These are phyloP conservation scores for Neoboletus subvelutipes DNA, from an alignment of 768 basidiomycete species.

Conservation along the genomic window DNA sequence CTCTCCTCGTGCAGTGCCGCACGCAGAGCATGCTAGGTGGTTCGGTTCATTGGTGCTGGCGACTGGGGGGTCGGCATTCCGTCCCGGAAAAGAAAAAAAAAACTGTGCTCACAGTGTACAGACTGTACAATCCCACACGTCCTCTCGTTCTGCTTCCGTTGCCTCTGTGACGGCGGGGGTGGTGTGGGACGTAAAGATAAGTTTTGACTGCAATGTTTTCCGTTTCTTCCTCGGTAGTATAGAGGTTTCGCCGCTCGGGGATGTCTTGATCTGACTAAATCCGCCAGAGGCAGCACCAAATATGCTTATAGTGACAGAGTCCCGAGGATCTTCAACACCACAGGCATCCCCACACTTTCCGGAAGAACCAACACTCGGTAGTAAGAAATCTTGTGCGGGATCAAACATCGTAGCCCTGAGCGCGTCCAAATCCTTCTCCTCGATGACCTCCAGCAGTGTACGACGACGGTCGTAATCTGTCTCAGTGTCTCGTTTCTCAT, in stretches of 20 bases:
- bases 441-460: slow-evolving; percentile 48
- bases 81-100: background rate
- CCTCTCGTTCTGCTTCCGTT: slow-evolving; percentile 38
- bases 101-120: slow-evolving; percentile 65
- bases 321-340: background rate
- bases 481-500: slow-evolving; percentile 44
- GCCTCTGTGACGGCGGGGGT: background rate
- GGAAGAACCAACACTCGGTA: slow-evolving; percentile 26
- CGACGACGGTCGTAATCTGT: slow-evolving; percentile 51
- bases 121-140: slow-evolving; percentile 52
- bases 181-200: background rate
- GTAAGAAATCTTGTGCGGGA: slow-evolving; percentile 52
- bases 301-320: background rate
- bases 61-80: slow-evolving; percentile 6
- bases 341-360: slow-evolving; percentile 1
- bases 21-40: slow-evolving; percentile 63
- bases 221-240: slow-evolving; percentile 17
- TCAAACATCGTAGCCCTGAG: slow-evolving; percentile 45
- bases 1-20: slow-evolving; percentile 53
- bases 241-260: background rate
- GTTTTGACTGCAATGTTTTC: slow-evolving; percentile 22
- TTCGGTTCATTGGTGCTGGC: slow-evolving; percentile 50
- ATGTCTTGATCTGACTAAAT: background rate
- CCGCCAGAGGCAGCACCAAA: background rate
- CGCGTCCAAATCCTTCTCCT: slow-evolving; percentile 42